Conservation (phyloP, 257 asterid genomes). For the Osmanthus fragrans region DNA sequence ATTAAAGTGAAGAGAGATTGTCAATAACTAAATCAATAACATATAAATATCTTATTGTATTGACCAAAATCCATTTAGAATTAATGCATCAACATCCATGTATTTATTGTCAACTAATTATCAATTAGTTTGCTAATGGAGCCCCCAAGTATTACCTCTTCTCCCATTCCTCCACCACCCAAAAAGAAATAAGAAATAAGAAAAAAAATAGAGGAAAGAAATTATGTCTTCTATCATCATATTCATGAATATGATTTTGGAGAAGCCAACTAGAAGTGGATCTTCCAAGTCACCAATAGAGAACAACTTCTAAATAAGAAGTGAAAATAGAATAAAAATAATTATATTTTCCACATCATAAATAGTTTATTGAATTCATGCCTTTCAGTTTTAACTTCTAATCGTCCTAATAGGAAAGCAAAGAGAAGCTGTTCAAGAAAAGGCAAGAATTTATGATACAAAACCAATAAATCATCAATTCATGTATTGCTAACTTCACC, state of each 20-base stretch:
- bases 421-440: neutral
- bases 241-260: too few relatives aligned
- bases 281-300: neutral
- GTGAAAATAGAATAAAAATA: neutral
- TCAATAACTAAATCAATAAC: neutral
- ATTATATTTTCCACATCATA: neutral
- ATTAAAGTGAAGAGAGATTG: neutral
- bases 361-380: too few relatives aligned
- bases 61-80: neutral
- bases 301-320: neutral
- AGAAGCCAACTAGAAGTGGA: neutral
- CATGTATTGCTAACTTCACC: conserved; percentile 32
- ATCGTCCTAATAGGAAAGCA: too few relatives aligned
- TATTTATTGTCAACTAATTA: neutral
- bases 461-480: neutral
- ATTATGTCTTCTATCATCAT: neutral
- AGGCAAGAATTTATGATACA: neutral
- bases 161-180: neutral
- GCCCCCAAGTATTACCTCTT: neutral
- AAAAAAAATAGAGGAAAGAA: too few relatives aligned
- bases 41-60: neutral
- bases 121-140: neutral
- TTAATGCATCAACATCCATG: neutral
- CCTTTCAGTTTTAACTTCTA: too few relatives aligned
- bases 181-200: neutral